Evolutionary conservation across 2,329 filamentous ascomycete genomes (phyloP), one percentile per base, ranked within the genome.

Genomic region (Colletotrichum echinochloae): DNA sequence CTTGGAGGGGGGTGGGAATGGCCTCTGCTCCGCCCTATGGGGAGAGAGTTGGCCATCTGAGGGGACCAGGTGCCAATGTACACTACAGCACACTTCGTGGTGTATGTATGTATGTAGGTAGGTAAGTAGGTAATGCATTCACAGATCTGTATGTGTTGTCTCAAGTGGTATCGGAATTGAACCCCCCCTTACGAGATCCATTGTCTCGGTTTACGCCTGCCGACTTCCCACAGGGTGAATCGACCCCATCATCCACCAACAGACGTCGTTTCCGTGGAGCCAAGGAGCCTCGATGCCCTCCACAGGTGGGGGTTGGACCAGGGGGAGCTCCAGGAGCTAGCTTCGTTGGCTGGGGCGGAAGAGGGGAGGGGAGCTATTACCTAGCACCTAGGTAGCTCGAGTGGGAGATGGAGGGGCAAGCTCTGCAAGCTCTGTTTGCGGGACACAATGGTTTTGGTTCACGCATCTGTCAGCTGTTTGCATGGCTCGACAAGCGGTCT

Each of bases 371-470:
- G 33, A n/a, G 57, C 52, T 52, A n/a, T n/a, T n/a, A n/a, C n/a
- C n/a, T n/a, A n/a, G n/a, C n/a, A n/a, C n/a, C n/a, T n/a, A n/a
- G n/a, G n/a, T n/a, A 68, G 64, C 64, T 67, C 62, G 52, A 48
- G 68, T 63, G 64, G 68, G 57, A 54, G 9, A 51, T 71, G 64
- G 68, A 71, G 64, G 68, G 68, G 61, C 46, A 64, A n/a, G n/a
- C n/a, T n/a, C n/a, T n/a, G n/a, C n/a, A n/a, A n/a, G 60, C 54
- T 68, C 26, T 30, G 18, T 18, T 44, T 11, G n/a, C n/a, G 16
- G 2, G 20, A 28, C 30, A 54, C 51, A 9, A 54, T 16, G 33
- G 54, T 6, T 33, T 9, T n/a, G 30, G n/a, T 33, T 60, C 39
- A 60, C 56, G 26, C 39, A 30, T 35, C 56, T 39, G 57, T 16